Evolutionary conservation across 441 rosid genomes (phyloP), one percentile per base, ranked within the genome.

Genomic region (Pelargonium fulgidum): DNA sequence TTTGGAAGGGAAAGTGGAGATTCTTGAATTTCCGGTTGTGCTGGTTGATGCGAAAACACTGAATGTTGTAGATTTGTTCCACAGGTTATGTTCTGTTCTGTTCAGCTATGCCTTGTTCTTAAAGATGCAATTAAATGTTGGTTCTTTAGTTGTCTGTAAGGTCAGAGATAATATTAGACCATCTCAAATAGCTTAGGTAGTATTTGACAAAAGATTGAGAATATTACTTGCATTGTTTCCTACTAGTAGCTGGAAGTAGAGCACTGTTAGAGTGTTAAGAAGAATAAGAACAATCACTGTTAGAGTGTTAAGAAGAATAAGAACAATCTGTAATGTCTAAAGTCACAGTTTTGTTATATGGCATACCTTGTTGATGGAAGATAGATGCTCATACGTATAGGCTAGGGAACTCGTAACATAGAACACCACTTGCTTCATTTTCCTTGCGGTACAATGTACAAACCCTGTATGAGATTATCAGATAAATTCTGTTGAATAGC

Each of bases 1-100:
- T 86, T 85, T 93, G 81, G 96, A 93, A 72, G 95, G 97, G 62
- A 93, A 88, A 82, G 92, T 86, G 62, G 91, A 93, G 85, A 89
- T 88, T 77, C 96, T 93, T 58, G 98, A 93, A 80, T 93, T 89
- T 75, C 92, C 96, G 33, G 93, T 91, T 29, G 73, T 93, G 63
- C 73, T 93, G 33, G 71, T 93, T 20, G 91, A 91, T 79, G 84
- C 93, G 33, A 87, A 74, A 77, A 83, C 96, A 39, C 78, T 88
- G 85, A 66, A 67, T 33, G 73, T 85, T 24, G 84, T 89, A 7
- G 93, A 87, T 81, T 84, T 91, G 66, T 93, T 93, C 80, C 98
- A 93, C 87, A 89, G 95, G 97, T 91, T 76, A 54, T 50, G 62
- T 19, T 74, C 76, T 56, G 29, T 72, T 69, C 71, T 3, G 54